Evolutionary conservation across 257 asterid genomes (phyloP), one percentile per base, ranked within the genome.

Genomic region (Penstemon barbatus): DNA sequence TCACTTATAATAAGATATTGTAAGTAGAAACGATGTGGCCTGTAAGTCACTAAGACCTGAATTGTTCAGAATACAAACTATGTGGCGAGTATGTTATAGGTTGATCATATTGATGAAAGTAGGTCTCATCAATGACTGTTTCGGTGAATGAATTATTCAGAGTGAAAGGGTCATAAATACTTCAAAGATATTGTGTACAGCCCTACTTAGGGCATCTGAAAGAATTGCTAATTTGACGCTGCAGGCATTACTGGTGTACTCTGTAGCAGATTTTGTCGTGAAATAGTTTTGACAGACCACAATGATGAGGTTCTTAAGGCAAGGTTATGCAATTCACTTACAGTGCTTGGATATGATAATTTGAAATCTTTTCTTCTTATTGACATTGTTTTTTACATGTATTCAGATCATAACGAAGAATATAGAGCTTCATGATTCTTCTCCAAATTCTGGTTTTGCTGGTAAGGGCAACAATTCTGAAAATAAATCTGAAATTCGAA

Each of bases 271-370:
- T 93, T 83, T 74, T 93, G 96, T 80, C 74, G 66, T 19, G 85
- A 87, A 74, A 90, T 88, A 62, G 85, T 90, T 67, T 68, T 93
- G 82, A 93, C 99, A 49, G 99, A 93, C 83, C 96, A 91, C 71
- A 91, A 84, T 60, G 91, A 84, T 3, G 96, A 93, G 82, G 97
- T 90, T 83, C 90, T 93, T 68, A 93, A 93, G 98, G 98, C 86
- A 89, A 80, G 94, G 65, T 73, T 75, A 72, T 52, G 79, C 63
- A 50, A 66, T 74, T 63, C 54, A 43, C 45, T 71, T 68, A 54
- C 58, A 25, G 6, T 70, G 80, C 71, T 62, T 55, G 57, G 9
- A n/a, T 60, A 51, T 64, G 43, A 58, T 64, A 44, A 78, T 65
- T 62, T 12, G 18, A 65, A 57, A 41, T 71, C 74, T 73, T 70